phyloP scores from a whole-genome alignment of 139 green algal species.

The Medakamo hakoo region DNA sequence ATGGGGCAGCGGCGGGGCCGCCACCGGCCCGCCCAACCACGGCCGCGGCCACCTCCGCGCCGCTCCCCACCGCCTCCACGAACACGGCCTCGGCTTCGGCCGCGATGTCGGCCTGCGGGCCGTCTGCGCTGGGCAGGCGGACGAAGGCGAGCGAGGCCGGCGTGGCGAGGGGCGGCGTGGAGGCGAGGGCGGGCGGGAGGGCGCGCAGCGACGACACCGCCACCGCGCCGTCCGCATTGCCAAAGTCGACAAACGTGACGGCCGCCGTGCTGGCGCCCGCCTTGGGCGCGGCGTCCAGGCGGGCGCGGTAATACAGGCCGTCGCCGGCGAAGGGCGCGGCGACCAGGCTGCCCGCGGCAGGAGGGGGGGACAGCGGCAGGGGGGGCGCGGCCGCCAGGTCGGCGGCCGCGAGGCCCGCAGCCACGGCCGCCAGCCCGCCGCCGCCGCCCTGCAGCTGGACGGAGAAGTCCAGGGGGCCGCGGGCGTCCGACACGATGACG shows the following conservation, averaged over 20 bases:
- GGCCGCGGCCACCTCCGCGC: constrained; percentile 8
- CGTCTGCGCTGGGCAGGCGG: too few relatives aligned
- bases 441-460: constrained; percentile 32
- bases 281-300: constrained; percentile 7
- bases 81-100: constrained; percentile 22
- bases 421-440: constrained; percentile 41
- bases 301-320: constrained; percentile 60
- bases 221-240: constrained; percentile 62
- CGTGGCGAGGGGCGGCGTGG: constrained; percentile 50
- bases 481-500: constrained; percentile 74
- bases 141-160: constrained; percentile 34
- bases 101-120: too few relatives aligned
- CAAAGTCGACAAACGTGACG: constrained; percentile 78
- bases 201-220: constrained; percentile 21
- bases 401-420: constrained; percentile 37
- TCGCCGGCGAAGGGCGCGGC: constrained; percentile 56
- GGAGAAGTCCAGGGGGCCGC: constrained; percentile 54
- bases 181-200: constrained; percentile 45
- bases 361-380: constrained; percentile 4
- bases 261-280: constrained; percentile 11
- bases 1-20: constrained; percentile 17
- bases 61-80: constrained; percentile 10
- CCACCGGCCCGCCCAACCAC: constrained; percentile 11
- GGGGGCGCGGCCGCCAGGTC: constrained; percentile 18
- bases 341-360: constrained; percentile 42